Evolutionary conservation across 1,284 basidiomycete species (phyloP).

Genomic region (Neolentinus lepideus): DNA sequence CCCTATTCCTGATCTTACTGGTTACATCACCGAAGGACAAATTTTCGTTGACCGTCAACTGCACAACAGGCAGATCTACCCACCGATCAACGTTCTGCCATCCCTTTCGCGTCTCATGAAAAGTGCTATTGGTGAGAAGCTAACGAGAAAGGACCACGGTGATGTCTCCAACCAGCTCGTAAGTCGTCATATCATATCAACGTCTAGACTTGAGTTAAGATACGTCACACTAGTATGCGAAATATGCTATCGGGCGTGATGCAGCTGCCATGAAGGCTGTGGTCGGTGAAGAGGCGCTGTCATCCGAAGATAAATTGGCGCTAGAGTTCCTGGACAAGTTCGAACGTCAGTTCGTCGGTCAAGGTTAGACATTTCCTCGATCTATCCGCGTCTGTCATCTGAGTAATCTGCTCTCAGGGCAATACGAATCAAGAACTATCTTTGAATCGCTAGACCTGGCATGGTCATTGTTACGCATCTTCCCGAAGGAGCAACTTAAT

Average conservation of each 20-base stretch:
- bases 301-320: conserved; percentile 89
- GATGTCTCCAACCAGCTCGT: conserved; percentile 98
- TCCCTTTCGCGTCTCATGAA: conserved; percentile 99
- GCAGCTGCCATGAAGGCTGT: conserved; percentile 99
- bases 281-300: conserved; percentile 96
- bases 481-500: conserved; percentile 98
- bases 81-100: conserved; percentile 98
- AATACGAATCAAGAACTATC: conserved; percentile 94
- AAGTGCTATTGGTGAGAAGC: conserved; percentile 95
- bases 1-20: conserved; percentile 98
- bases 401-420: conserved; percentile 40
- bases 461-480: conserved; percentile 95
- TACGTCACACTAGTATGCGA: conserved; percentile 69
- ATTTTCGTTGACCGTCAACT: conserved; percentile 97
- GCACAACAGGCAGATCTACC: conserved; percentile 96
- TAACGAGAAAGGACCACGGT: conserved; percentile 97
- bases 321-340: conserved; percentile 93
- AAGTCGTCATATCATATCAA: conserved; percentile 19
- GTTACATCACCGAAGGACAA: conserved; percentile 99
- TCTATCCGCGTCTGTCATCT: neutral
- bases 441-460: conserved; percentile 97
- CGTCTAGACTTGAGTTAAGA: conserved; percentile 4
- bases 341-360: conserved; percentile 91
- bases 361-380: conserved; percentile 44
- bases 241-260: conserved; percentile 96